Conservation (phyloP, 2,329 filamentous ascomycete genomes). For the Neofusicoccum kwambonambiense region DNA sequence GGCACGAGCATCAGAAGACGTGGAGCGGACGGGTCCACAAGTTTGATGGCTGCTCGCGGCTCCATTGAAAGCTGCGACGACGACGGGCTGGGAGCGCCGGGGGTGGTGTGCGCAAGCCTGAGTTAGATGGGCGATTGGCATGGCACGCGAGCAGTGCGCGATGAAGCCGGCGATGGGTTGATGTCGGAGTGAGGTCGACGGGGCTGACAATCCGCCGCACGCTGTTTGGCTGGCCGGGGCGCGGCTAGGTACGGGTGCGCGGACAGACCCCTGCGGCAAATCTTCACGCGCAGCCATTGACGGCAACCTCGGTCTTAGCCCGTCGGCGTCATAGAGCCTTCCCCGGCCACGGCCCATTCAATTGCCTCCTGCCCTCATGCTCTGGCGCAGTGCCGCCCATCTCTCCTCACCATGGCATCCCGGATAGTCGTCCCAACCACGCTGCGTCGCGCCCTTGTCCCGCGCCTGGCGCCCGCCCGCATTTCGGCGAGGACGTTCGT, state of each 20-base stretch:
- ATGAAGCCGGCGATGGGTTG: neutral
- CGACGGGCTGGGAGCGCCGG: neutral
- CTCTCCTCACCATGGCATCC: constrained; percentile 14
- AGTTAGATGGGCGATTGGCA: neutral
- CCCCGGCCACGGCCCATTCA: neutral
- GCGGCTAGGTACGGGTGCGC: constrained; percentile 3
- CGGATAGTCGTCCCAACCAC: constrained; percentile 10
- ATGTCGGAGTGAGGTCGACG: neutral
- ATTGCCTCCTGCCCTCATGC: constrained; percentile 13
- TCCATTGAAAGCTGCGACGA: neutral
- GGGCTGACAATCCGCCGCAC: constrained; percentile 11
- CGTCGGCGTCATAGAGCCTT: constrained; percentile 16
- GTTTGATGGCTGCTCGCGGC: neutral
- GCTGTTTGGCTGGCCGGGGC: constrained; percentile 9
- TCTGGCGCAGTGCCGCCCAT: neutral
- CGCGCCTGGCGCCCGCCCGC: neutral
- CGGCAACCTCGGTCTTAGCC: constrained; percentile 16
- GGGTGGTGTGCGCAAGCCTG: neutral
- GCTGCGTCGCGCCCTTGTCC: constrained; percentile 11
- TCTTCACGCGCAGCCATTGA: constrained; percentile 1
- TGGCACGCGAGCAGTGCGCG: neutral
- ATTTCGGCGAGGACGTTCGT: neutral
- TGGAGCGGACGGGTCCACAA: constrained; percentile 4
- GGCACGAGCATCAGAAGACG: constrained; percentile 6
- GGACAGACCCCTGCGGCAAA: constrained; percentile 1